phyloP scores from a whole-genome alignment of 2,329 filamentous ascomycete genomes.

The Diaporthe humulicola region DNA sequence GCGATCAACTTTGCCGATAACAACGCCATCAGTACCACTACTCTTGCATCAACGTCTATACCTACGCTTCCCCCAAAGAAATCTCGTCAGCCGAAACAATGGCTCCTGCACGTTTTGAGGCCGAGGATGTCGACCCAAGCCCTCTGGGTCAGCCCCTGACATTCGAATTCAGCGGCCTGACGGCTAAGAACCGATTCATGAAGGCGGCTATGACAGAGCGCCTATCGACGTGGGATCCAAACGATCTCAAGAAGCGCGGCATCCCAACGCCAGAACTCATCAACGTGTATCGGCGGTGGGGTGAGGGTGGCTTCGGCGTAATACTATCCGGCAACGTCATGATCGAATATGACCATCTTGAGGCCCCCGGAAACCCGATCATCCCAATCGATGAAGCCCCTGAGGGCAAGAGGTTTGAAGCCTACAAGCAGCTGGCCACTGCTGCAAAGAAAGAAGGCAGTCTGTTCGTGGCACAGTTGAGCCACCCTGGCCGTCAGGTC shows the following conservation, averaged over 20 bases:
- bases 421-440: conserved; percentile 68
- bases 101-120: conserved; percentile 36
- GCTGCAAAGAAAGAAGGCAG: conserved; percentile 69
- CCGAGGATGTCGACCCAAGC: conserved; percentile 44
- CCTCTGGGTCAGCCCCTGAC: conserved; percentile 60
- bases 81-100: not conserved
- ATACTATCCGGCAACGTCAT: conserved; percentile 76
- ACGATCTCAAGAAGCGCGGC: conserved; percentile 62
- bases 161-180: conserved; percentile 65
- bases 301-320: conserved; percentile 67
- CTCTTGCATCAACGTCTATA: not conserved
- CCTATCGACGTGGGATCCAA: conserved; percentile 71
- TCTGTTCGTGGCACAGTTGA: conserved; percentile 72
- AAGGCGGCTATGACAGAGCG: conserved; percentile 78
- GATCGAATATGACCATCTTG: conserved; percentile 71
- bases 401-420: conserved; percentile 71
- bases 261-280: conserved; percentile 55
- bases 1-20: not conserved
- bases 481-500: conserved; percentile 72
- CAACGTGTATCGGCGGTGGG: conserved; percentile 73
- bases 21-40: too few species aligned
- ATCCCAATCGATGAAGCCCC: conserved; percentile 66
- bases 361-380: conserved; percentile 69
- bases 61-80: not conserved
- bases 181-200: conserved; percentile 74